Conservation (phyloP, 306 rosid species). For the Sophora flavescens region DNA sequence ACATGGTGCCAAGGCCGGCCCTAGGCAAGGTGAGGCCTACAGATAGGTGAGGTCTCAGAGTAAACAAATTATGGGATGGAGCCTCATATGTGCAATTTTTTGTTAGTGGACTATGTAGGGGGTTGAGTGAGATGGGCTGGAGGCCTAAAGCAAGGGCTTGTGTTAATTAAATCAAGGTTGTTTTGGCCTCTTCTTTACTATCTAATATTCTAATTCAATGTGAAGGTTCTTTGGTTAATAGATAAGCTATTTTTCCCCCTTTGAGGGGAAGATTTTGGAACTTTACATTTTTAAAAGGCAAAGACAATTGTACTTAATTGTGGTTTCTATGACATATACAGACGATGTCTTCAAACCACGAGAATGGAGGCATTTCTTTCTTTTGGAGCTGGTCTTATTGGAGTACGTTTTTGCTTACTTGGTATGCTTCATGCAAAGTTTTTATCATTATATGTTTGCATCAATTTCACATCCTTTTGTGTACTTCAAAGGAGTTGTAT, state of each 20-base stretch:
- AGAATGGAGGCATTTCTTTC: slow-evolving; percentile 88
- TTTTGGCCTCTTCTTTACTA: not conserved
- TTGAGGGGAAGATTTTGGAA: not conserved
- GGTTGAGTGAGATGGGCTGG: too few relatives aligned
- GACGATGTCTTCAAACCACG: slow-evolving; percentile 64
- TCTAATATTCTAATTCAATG: slow-evolving; percentile 4
- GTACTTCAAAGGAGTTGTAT: not conserved
- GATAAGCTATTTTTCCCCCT: not conserved
- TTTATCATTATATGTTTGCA: slow-evolving; percentile 39
- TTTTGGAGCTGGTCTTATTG: slow-evolving; percentile 99
- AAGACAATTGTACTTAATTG: slow-evolving; percentile 22
- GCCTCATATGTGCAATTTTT: too few relatives aligned
- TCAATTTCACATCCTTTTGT: slow-evolving; percentile 24
- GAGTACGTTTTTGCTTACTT: slow-evolving; percentile 96
- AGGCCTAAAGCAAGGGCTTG: too few relatives aligned
- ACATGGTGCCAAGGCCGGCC: too few relatives aligned
- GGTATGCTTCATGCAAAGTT: slow-evolving; percentile 59
- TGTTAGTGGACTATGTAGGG: too few relatives aligned
- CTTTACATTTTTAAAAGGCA: slow-evolving; percentile 12
- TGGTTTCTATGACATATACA: slow-evolving; percentile 48
- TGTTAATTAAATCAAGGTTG: slow-evolving; percentile 14
- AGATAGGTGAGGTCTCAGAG: too few relatives aligned
- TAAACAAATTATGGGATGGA: too few relatives aligned
- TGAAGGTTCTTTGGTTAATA: slow-evolving; percentile 17
- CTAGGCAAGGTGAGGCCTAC: too few relatives aligned